phyloP scores from a whole-genome alignment of 2,329 filamentous ascomycete genomes.

The Colletotrichum tropicale region DNA sequence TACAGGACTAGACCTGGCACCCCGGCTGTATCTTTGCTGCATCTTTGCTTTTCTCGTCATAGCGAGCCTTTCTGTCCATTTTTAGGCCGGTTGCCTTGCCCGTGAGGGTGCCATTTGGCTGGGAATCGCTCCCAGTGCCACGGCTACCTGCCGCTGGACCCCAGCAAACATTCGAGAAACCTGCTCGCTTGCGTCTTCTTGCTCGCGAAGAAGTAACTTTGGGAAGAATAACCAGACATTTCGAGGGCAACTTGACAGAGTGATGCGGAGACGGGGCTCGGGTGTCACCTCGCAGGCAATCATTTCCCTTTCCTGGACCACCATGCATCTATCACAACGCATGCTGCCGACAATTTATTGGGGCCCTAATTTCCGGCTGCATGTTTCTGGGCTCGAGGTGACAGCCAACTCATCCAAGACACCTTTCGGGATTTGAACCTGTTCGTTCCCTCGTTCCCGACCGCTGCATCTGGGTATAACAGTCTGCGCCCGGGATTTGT shows the following conservation, averaged over 20 bases:
- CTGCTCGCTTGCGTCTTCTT: not conserved
- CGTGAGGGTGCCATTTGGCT: not conserved
- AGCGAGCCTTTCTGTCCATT: not conserved
- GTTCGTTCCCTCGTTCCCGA: not conserved
- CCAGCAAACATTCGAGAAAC: not conserved
- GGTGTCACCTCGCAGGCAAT: not conserved
- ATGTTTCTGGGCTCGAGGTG: not conserved
- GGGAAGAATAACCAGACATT: not conserved
- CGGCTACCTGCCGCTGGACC: not conserved
- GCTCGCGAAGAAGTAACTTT: not conserved
- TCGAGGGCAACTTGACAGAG: not conserved
- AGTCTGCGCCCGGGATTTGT: not conserved
- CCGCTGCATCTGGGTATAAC: not conserved
- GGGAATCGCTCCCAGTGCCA: not conserved
- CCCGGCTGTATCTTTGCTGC: not conserved
- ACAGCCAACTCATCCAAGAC: not conserved
- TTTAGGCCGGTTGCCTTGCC: not conserved
- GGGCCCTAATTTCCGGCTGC: not conserved
- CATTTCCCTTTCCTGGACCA: not conserved
- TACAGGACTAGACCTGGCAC: not conserved
- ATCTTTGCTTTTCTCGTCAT: not conserved
- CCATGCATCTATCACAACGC: not conserved
- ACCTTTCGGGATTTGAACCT: not conserved
- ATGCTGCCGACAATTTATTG: not conserved
- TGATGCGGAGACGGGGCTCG: not conserved